These are phyloP conservation scores for Talaromyces sp. DNA, from an alignment of 2,329 filamentous ascomycete species.

Conservation along the genomic window DNA sequence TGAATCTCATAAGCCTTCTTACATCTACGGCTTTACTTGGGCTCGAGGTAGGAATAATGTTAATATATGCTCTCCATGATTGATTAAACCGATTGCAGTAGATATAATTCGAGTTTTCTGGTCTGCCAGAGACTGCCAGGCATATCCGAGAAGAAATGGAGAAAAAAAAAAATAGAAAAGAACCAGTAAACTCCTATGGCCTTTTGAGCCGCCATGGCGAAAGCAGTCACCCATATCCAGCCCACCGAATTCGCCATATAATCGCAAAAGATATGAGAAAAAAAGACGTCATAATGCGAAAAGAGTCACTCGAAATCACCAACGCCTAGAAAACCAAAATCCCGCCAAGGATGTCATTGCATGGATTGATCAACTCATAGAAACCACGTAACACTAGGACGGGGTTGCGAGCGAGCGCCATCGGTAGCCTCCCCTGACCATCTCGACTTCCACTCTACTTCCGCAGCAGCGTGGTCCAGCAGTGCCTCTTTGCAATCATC, in stretches of 20 bases:
- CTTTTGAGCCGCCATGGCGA: conserved; percentile 19
- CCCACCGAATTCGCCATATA: background rate
- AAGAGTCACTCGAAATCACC: background rate
- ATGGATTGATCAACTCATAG: conserved; percentile 28
- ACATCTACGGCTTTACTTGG: background rate
- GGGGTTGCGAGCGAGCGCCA: conserved; percentile 39
- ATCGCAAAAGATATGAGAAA: conserved; percentile 4
- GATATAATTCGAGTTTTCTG: background rate
- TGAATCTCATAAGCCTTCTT: too few relatives aligned
- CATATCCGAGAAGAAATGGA: background rate
- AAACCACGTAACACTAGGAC: conserved; percentile 46
- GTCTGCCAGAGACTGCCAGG: background rate
- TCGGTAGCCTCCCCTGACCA: conserved; percentile 72
- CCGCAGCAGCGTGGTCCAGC: conserved; percentile 64
- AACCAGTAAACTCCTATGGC: conserved; percentile 15
- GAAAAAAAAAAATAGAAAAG: conserved; percentile 3
- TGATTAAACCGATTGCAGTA: background rate
- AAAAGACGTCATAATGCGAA: background rate
- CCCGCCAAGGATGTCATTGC: background rate
- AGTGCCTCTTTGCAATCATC: conserved; percentile 70
- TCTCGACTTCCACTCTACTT: conserved; percentile 70
- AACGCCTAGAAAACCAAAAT: background rate
- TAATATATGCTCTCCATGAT: background rate
- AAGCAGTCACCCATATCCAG: conserved; percentile 18
- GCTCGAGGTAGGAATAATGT: too few relatives aligned